phyloP scores from a whole-genome alignment of 2,329 filamentous ascomycete species.

The Hypoxylon sp. region DNA sequence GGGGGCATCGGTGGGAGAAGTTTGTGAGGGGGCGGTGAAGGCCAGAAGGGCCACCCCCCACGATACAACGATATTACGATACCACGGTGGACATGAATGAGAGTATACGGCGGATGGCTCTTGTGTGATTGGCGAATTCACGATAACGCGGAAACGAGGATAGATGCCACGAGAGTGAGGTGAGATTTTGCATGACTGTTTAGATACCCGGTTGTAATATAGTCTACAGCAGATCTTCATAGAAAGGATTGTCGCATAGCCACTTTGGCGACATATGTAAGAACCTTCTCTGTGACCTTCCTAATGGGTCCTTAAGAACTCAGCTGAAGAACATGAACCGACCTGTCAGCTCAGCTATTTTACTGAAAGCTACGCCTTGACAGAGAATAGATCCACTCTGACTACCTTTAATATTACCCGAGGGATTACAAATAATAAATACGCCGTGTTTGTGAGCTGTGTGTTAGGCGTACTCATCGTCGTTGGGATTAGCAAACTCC shows the following conservation, averaged over 20 bases:
- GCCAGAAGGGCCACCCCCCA: too few relatives aligned
- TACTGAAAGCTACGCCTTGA: not conserved
- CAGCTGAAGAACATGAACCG: not conserved
- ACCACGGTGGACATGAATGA: not conserved
- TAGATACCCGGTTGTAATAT: not conserved
- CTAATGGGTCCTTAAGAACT: not conserved
- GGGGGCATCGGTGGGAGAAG: conserved; percentile 71
- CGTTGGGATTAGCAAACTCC: not conserved
- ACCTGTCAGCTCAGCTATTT: not conserved
- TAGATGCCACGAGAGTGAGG: not conserved
- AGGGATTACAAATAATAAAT: not conserved
- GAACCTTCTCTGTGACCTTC: too few relatives aligned
- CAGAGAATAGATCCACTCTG: not conserved
- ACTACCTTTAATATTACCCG: too few relatives aligned
- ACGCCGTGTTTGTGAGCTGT: not conserved
- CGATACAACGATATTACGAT: too few relatives aligned
- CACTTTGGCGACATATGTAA: not conserved
- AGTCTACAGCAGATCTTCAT: not conserved
- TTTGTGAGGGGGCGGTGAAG: conserved; percentile 51
- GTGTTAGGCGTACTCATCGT: not conserved
- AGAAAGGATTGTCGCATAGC: not conserved
- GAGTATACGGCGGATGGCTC: not conserved
- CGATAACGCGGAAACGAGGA: not conserved
- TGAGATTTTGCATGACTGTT: too few relatives aligned
- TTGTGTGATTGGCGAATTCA: not conserved